phyloP scores from a whole-genome alignment of 257 asterid species.

The Primulina tabacum region DNA sequence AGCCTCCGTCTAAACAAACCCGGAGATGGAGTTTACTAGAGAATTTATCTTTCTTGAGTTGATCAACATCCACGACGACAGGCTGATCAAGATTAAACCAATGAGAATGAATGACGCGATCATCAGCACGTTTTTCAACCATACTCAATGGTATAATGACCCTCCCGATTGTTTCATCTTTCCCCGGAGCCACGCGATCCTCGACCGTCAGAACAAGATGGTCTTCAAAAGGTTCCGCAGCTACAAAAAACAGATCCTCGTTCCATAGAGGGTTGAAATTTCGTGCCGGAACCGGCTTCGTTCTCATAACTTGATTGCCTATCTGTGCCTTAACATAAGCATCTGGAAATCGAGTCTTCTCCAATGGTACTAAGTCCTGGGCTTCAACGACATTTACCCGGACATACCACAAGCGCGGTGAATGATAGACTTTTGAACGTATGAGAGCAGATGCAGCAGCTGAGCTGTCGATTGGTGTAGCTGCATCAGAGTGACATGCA shows the following conservation, averaged over 20 bases:
- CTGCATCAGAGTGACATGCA: conserved; percentile 95
- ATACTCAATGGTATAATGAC: conserved; percentile 63
- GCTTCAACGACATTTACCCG: conserved; percentile 88
- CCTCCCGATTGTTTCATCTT: conserved; percentile 85
- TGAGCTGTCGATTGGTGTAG: conserved; percentile 69
- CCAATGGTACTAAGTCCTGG: conserved; percentile 70
- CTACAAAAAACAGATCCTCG: conserved; percentile 80
- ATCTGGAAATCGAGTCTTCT: conserved; percentile 77
- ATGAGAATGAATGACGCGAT: conserved; percentile 70
- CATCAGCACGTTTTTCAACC: conserved; percentile 90
- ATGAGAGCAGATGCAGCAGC: conserved; percentile 65
- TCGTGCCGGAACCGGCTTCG: conserved; percentile 67
- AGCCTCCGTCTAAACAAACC: conserved; percentile 90
- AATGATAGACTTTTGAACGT: conserved; percentile 86
- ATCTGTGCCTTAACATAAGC: conserved; percentile 80
- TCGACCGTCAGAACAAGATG: conserved; percentile 78
- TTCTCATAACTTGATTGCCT: conserved; percentile 80
- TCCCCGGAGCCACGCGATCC: conserved; percentile 90
- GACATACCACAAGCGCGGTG: conserved; percentile 87
- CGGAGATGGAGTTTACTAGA: conserved; percentile 75
- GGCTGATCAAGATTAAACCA: conserved; percentile 89
- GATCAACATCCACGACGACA: conserved; percentile 72
- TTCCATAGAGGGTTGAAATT: conserved; percentile 83
- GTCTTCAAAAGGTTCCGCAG: conserved; percentile 91
- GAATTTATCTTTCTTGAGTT: conserved; percentile 73